Evolutionary conservation across 352 stramenopile species (phyloP).

Genomic region (Pythium folliculosum): DNA sequence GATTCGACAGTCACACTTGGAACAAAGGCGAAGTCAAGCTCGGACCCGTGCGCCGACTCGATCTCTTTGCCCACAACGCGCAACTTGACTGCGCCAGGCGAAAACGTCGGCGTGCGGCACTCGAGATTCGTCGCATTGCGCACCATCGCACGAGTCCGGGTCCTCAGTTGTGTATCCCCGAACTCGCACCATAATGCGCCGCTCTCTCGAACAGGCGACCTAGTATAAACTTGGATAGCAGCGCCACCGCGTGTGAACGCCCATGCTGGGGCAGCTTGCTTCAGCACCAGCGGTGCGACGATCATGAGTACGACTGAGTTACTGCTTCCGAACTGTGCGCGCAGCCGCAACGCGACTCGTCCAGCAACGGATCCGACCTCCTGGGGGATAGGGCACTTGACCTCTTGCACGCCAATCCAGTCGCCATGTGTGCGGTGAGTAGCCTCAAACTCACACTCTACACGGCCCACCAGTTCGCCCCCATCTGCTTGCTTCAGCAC

Average conservation of each 20-base stretch:
- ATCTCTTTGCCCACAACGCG: neutral
- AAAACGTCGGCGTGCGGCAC: slow-evolving; percentile 3
- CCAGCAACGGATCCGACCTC: neutral
- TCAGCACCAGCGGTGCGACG: slow-evolving; percentile 7
- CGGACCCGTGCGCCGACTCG: slow-evolving; percentile 11
- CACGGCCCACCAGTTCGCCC: neutral
- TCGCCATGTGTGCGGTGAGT: neutral
- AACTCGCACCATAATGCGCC: slow-evolving; percentile 13
- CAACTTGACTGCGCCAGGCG: slow-evolving; percentile 6
- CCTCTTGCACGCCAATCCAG: neutral
- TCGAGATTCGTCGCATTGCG: slow-evolving; percentile 6
- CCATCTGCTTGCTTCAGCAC: neutral
- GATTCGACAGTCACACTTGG: slow-evolving; percentile 1
- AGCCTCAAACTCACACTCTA: slow-evolving; percentile 7
- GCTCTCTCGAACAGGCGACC: neutral
- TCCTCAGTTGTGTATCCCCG: neutral
- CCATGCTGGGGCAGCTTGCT: slow-evolving; percentile 2
- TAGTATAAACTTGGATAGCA: slow-evolving; percentile 1
- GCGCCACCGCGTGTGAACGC: slow-evolving; percentile 9
- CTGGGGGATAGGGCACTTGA: slow-evolving; percentile 7
- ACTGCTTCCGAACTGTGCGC: slow-evolving; percentile 6
- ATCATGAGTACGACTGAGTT: slow-evolving; percentile 8
- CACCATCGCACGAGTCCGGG: neutral
- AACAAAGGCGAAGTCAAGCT: slow-evolving; percentile 20
- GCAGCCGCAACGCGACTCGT: slow-evolving; percentile 3